Percentiles rank a stretch among this genome's conserved stretches.
Evolutionary conservation across 768 basidiomycete genomes (phyloP).

Genomic region (Russula olivacea): DNA sequence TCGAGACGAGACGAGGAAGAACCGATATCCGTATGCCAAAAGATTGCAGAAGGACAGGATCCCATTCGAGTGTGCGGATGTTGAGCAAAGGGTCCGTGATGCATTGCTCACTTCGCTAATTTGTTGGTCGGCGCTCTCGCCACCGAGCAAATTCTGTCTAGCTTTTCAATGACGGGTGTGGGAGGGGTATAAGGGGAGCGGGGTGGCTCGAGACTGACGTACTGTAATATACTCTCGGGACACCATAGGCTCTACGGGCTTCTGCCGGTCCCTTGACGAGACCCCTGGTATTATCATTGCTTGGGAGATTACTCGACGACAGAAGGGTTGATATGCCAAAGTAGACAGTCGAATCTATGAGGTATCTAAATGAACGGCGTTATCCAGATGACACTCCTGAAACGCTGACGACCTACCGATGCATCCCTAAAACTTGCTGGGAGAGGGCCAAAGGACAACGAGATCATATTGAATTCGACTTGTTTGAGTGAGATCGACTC

Average conservation of each 20-base stretch:
- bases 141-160: slow-evolving; percentile 75
- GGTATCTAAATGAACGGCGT: slow-evolving; percentile 46
- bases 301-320: slow-evolving; percentile 54
- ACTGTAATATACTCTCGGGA: slow-evolving; percentile 40
- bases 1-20: slow-evolving; percentile 82
- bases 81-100: slow-evolving; percentile 93
- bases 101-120: slow-evolving; percentile 94
- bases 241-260: slow-evolving; percentile 71
- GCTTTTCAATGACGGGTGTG: not conserved
- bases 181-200: too few relatives aligned
- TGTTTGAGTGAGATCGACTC: slow-evolving; percentile 63
- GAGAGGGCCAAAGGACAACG: slow-evolving; percentile 87
- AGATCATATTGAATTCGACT: slow-evolving; percentile 98
- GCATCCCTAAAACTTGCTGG: slow-evolving; percentile 59
- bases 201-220: too few relatives aligned
- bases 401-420: slow-evolving; percentile 47
- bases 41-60: slow-evolving; percentile 74
- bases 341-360: slow-evolving; percentile 60
- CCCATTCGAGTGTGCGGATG: slow-evolving; percentile 80
- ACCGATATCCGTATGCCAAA: slow-evolving; percentile 77
- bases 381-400: not conserved
- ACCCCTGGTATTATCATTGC: slow-evolving; percentile 63
- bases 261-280: slow-evolving; percentile 71
- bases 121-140: slow-evolving; percentile 61
- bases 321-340: slow-evolving; percentile 53